Conservation (phyloP, 2,329 filamentous ascomycete genomes). For the Calonectria hongkongensis region DNA sequence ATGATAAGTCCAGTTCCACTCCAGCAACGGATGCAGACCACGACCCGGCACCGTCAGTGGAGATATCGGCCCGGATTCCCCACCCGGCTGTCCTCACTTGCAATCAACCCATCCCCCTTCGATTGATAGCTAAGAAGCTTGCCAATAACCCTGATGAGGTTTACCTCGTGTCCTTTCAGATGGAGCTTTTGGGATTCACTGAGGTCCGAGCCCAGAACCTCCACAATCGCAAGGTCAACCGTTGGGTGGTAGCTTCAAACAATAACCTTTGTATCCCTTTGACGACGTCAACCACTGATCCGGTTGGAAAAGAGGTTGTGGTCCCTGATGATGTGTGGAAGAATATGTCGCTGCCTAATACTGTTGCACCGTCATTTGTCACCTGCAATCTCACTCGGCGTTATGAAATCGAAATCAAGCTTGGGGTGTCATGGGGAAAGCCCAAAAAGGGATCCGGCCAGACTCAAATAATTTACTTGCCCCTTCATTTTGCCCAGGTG, state of each 20-base stretch:
- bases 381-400: conserved; percentile 90
- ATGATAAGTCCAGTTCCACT: conserved; percentile 50
- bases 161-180: conserved; percentile 85
- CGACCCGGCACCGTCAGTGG: conserved; percentile 77
- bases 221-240: conserved; percentile 79
- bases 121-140: conserved; percentile 86
- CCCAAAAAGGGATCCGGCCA: conserved; percentile 61
- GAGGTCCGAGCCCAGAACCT: conserved; percentile 87
- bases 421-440: conserved; percentile 85
- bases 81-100: conserved; percentile 92
- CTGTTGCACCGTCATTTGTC: conserved; percentile 88
- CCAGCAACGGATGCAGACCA: conserved; percentile 56
- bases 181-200: conserved; percentile 88
- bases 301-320: conserved; percentile 80
- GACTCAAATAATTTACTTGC: conserved; percentile 85
- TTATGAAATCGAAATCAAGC: conserved; percentile 89
- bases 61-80: conserved; percentile 86
- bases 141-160: conserved; percentile 81
- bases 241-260: conserved; percentile 84
- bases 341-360: conserved; percentile 83
- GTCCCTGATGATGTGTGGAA: conserved; percentile 85
- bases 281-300: conserved; percentile 71
- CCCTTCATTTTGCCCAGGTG: conserved; percentile 83
- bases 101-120: conserved; percentile 88
- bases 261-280: conserved; percentile 84